These are phyloP conservation scores for Sistotremastrum niveocremeum DNA, from an alignment of 768 basidiomycete species.

Conservation along the genomic window DNA sequence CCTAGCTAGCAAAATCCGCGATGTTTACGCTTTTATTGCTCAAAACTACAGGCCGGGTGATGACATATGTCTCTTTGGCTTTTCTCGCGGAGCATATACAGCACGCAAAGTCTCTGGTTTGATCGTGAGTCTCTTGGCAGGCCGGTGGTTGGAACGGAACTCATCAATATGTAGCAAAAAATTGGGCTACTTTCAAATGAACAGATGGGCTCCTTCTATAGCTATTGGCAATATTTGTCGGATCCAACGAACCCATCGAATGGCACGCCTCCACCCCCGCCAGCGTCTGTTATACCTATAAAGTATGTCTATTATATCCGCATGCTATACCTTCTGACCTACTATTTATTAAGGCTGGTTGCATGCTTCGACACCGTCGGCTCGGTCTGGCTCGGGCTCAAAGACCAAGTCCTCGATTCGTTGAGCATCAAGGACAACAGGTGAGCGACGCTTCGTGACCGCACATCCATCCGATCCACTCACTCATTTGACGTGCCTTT, in stretches of 20 bases:
- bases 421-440: slow-evolving; percentile 10
- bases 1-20: slow-evolving; percentile 2
- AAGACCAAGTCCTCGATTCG: not conserved
- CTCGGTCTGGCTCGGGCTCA: not conserved
- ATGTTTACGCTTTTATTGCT: slow-evolving; percentile 8
- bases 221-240: slow-evolving; percentile 4
- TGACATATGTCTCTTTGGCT: slow-evolving; percentile 9
- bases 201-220: slow-evolving; percentile 6
- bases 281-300: too few relatives aligned
- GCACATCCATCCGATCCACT: not conserved
- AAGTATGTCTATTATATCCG: too few relatives aligned
- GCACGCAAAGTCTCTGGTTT: slow-evolving; percentile 6
- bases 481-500: not conserved
- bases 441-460: not conserved
- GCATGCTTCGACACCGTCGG: slow-evolving; percentile 15
- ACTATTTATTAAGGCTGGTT: slow-evolving; percentile 6
- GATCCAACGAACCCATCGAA: too few relatives aligned
- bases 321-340: not conserved
- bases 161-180: slow-evolving; percentile 1
- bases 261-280: too few relatives aligned
- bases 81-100: slow-evolving; percentile 10
- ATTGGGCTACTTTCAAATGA: slow-evolving; percentile 9
- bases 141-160: too few relatives aligned
- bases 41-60: slow-evolving; percentile 6
- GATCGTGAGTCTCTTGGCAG: not conserved